Evolutionary conservation across 306 rosid genomes (phyloP), one percentile per base, ranked within the genome.

Genomic region (Lathyrus sativus): DNA sequence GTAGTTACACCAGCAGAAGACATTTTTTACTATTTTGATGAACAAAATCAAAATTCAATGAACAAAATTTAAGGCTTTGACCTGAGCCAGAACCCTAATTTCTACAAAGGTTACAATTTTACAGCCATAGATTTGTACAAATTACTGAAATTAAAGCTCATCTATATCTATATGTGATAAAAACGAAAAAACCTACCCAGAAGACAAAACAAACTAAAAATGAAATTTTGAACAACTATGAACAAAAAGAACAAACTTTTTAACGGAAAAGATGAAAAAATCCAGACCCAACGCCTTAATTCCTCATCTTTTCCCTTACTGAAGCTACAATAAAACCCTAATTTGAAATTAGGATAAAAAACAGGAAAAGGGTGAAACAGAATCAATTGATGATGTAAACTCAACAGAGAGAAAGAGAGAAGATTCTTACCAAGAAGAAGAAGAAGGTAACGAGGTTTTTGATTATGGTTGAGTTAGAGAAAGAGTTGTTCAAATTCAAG

Each of bases 1-100:
- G 70, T 71, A 45, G 82, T 60, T 18, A 92, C 82, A 80, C 93
- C 96, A 22, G 96, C 77, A 9, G 98, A 87, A 73, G 96, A 85
- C 98, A 92, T 92, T 78, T 76, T 54, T 19, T 4, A 51, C 58
- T 19, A 56, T 2, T 26, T 41, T 51, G 49, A 56, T 28, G 2
- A 45, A 58, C 38, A 54, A 24, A 44, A 67, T 17, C 18, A 61
- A 48, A 33, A 17, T n/a, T n/a, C 6, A 39, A 69, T 1, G 45
- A 77, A 55, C 62, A 54, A 45, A 6, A 0, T 35, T 1, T 37
- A 65, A 62, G 77, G 81, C 66, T 81, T 64, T 82, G 48, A 57
- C 62, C 51, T 29, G 65, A 71, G 69, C 73, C 71, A 17, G 62
- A 78, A 76, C 80, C 83, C 81, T 59, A 70, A 74, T 18, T 53